These are phyloP conservation scores for Alternaria brassicae DNA, from an alignment of 2,329 filamentous ascomycete genomes.

Conservation along the genomic window DNA sequence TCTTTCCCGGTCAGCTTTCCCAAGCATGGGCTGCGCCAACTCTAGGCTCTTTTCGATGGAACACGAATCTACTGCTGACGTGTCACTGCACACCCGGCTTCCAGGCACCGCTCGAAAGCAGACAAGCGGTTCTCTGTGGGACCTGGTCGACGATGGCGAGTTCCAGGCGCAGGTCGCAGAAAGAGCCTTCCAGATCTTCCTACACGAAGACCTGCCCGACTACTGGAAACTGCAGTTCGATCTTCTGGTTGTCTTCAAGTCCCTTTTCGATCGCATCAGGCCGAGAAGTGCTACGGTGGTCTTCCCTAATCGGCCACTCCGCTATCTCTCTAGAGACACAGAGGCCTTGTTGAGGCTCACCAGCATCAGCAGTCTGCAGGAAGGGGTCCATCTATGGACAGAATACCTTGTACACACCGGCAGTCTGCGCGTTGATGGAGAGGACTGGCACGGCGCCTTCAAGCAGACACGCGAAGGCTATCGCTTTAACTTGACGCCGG, in stretches of 20 bases:
- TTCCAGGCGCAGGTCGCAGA: slow-evolving; percentile 6
- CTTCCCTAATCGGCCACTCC: slow-evolving; percentile 7
- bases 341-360: slow-evolving; percentile 1
- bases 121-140: neutral
- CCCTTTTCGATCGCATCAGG: slow-evolving; percentile 2
- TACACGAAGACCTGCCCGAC: neutral
- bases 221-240: slow-evolving; percentile 4
- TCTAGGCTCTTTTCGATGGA: neutral
- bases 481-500: neutral
- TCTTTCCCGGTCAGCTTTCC: neutral
- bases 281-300: slow-evolving; percentile 1
- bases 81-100: neutral
- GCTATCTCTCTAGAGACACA: neutral
- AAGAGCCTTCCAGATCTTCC: neutral
- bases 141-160: neutral
- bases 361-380: neutral
- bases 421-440: neutral
- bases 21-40: neutral
- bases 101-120: neutral
- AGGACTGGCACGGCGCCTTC: neutral
- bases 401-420: neutral
- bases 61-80: neutral
- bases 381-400: slow-evolving; percentile 5
- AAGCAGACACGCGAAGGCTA: neutral
- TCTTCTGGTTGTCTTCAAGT: slow-evolving; percentile 8